Conservation (phyloP, 106 monocot genomes). For the Cymbidium sinense region DNA sequence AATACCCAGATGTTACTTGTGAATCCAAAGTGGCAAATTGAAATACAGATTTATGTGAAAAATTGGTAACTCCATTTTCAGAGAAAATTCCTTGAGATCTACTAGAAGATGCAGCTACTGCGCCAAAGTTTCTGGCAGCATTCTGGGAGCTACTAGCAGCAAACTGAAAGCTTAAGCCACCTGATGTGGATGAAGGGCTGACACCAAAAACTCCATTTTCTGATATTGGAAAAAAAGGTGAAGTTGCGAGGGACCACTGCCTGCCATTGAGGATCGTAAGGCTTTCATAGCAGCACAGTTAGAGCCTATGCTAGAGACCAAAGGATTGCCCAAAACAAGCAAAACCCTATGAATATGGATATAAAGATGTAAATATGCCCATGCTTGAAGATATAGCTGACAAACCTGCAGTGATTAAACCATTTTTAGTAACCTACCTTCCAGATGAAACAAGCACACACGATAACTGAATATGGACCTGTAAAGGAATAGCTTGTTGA, state of each 20-base stretch:
- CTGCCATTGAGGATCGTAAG: not conserved
- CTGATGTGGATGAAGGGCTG: not conserved
- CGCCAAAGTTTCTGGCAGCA: not conserved
- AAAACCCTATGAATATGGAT: not conserved
- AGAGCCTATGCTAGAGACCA: not conserved
- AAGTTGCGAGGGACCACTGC: not conserved
- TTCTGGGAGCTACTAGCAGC: not conserved
- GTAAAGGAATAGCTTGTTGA: not conserved
- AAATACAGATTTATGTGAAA: not conserved
- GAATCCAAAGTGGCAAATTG: not conserved
- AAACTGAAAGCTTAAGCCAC: not conserved
- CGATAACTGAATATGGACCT: not conserved
- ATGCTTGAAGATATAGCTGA: not conserved
- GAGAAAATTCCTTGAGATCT: not conserved
- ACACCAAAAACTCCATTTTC: not conserved
- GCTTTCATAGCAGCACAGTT: not conserved
- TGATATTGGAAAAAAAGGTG: not conserved
- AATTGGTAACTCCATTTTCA: not conserved
- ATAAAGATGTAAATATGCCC: not conserved
- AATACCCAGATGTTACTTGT: not conserved
- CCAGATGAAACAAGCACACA: not conserved
- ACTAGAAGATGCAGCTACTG: not conserved
- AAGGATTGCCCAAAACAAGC: not conserved
- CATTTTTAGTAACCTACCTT: not conserved
- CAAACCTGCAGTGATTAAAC: conserved; percentile 1